Evolutionary conservation across 805 yeast species (phyloP).

Genomic region (Metschnikowia baotianmanensis): DNA sequence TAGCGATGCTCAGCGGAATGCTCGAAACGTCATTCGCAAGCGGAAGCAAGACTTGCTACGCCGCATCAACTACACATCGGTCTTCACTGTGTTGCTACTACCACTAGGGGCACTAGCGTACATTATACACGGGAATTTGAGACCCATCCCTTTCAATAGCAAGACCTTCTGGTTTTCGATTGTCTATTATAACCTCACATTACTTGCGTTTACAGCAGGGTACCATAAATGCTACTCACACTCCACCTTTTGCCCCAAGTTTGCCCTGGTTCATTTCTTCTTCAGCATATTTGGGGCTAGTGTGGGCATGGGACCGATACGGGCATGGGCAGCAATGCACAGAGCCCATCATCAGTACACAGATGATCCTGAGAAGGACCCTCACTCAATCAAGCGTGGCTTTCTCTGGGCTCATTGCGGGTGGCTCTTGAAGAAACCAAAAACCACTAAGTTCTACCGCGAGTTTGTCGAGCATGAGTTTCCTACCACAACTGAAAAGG

Average conservation of each 20-base stretch:
- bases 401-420: constrained; percentile 83
- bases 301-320: constrained; percentile 71
- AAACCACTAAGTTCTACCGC: constrained; percentile 28
- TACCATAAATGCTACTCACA: constrained; percentile 45
- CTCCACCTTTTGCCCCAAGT: constrained; percentile 32
- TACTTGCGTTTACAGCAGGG: constrained; percentile 41
- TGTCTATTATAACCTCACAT: constrained; percentile 34
- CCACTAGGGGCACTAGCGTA: constrained; percentile 32
- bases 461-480: constrained; percentile 39
- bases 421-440: constrained; percentile 73
- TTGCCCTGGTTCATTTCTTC: constrained; percentile 39
- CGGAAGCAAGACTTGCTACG: constrained; percentile 35
- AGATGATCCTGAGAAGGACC: constrained; percentile 82
- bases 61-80: constrained; percentile 36
- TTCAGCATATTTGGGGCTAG: constrained; percentile 66
- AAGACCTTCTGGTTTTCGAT: constrained; percentile 31
- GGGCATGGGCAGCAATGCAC: constrained; percentile 82
- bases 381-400: constrained; percentile 81
- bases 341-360: constrained; percentile 88
- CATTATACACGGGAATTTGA: constrained; percentile 19
- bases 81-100: constrained; percentile 32
- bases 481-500: constrained; percentile 16
- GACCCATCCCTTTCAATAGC: constrained; percentile 28
- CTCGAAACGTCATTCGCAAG: constrained; percentile 34
- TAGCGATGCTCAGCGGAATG: constrained; percentile 19